These are phyloP conservation scores for Russula ochroleuca DNA, from an alignment of 768 basidiomycete genomes.

Conservation along the genomic window DNA sequence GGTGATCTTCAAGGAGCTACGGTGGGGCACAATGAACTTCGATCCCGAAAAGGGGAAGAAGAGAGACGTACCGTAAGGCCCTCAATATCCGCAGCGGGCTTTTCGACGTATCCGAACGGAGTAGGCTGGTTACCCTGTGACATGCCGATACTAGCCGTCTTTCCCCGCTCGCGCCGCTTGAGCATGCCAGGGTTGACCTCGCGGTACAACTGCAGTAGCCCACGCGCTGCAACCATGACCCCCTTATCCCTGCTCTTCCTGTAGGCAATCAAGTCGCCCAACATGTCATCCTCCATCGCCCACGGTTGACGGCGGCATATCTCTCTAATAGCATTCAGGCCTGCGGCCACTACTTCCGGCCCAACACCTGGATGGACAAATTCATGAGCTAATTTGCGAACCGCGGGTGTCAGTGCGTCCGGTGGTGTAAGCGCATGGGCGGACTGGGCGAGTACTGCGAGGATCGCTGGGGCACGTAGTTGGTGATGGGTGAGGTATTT, in stretches of 20 bases:
- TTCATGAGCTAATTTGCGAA: conserved; percentile 89
- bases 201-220: conserved; percentile 85
- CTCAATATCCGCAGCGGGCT: conserved; percentile 80
- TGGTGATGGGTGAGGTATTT: conserved; percentile 92
- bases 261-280: conserved; percentile 92
- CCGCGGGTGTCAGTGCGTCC: conserved; percentile 81
- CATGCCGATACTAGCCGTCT: conserved; percentile 80
- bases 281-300: conserved; percentile 93
- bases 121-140: conserved; percentile 59
- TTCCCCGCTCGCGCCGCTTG: conserved; percentile 86
- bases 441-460: conserved; percentile 90
- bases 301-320: conserved; percentile 93
- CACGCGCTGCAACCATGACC: conserved; percentile 83
- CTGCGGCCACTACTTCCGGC: conserved; percentile 91
- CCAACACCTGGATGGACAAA: conserved; percentile 98
- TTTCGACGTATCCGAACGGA: conserved; percentile 76
- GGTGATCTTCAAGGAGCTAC: conserved; percentile 85
- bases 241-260: conserved; percentile 93
- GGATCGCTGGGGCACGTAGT: conserved; percentile 86
- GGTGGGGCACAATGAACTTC: neutral
- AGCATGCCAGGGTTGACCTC: conserved; percentile 94
- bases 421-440: conserved; percentile 95
- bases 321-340: conserved; percentile 93
- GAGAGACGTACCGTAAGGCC: conserved; percentile 69
- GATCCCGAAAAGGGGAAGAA: neutral